Base-by-base conservation (phyloP, 345 rosid species). In the Pistacia integerrima region DNA sequence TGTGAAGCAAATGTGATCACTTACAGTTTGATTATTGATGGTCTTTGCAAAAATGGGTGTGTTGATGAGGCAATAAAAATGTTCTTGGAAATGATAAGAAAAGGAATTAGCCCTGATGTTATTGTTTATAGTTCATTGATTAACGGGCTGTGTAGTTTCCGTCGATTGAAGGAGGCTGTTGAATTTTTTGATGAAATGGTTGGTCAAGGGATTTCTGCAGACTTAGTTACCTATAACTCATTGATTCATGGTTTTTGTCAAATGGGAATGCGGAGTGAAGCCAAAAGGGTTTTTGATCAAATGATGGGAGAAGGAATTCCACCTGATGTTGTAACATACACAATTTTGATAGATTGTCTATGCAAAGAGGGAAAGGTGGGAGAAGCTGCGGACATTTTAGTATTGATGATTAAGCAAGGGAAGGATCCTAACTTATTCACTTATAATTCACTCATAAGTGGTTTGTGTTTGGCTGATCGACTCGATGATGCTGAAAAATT, bases 371-470 rank as follows among this genome's bases (percentile, higher is more conserved):
- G 70, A 2, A 77, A 20, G 1, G 2, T 83, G 61, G 75, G 64
- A 11, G 79, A 85, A 22, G 84, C 84, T 0, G 78, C 25, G 5
- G 30, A 36, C 20, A 67, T 83, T 25, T 74, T 83, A 22, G 70
- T 63, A 28, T 54, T 74, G 70, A 81, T 85, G 83, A 79, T 76
- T 73, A 73, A 36, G 22, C 72, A 69, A 4, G 72, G 72, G 1
- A 72, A 69, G 10, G 74, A 61, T 5, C 87, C 83, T 0, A 65
- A 77, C 68, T 3, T 72, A 8, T 69, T 71, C 51, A 83, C 86
- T 51, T 85, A 76, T 49, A 82, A 68, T 63, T 56, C 84, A 36
- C 67, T 88, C 59, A 49, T 88, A 20, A 70, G 76, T 33, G 83
- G 88, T 5, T 82, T 79, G 56, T 80, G 84, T 69, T 68, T 81